Percentiles rank a stretch among this genome's conserved stretches.
Conservation (phyloP, 495 filamentous ascomycete genomes). For the Aspergillus nidulans region DNA sequence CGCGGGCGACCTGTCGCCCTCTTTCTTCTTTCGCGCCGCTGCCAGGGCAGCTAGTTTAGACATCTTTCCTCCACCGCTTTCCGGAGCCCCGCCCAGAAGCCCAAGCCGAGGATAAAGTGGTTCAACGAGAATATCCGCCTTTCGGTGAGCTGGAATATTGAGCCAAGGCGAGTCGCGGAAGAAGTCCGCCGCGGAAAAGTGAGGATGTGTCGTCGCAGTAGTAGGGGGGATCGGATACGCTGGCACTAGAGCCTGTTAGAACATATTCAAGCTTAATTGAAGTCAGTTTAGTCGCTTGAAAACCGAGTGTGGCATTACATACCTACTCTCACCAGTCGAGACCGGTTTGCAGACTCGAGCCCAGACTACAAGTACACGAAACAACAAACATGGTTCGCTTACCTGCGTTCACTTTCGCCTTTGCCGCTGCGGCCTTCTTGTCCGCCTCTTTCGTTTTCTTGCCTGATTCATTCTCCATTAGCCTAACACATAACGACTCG, state of each 20-base stretch:
- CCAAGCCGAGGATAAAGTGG: constrained; percentile 55
- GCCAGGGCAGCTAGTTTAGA: constrained; percentile 89
- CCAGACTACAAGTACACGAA: constrained; percentile 22
- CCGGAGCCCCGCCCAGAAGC: constrained; percentile 70
- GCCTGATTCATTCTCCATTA: constrained; percentile 23
- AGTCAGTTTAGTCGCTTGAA: constrained; percentile 33
- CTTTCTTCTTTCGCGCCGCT: constrained; percentile 80
- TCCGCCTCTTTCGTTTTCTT: constrained; percentile 40
- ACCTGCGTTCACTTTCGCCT: constrained; percentile 41
- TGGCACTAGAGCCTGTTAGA: constrained; percentile 45
- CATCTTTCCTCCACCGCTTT: constrained; percentile 54
- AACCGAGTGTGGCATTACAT: constrained; percentile 7
- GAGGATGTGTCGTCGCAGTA: constrained; percentile 17
- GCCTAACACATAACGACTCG: neutral
- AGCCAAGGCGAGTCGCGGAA: constrained; percentile 88
- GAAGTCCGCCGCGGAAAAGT: constrained; percentile 52
- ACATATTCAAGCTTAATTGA: constrained; percentile 29
- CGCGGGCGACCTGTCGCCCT: constrained; percentile 52
- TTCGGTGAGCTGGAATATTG: constrained; percentile 64
- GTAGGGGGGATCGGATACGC: constrained; percentile 28
- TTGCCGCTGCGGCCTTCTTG: constrained; percentile 36
- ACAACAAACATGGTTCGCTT: constrained; percentile 30
- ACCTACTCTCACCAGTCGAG: neutral
- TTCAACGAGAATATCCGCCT: constrained; percentile 61
- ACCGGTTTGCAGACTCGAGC: constrained; percentile 21